phyloP scores from a whole-genome alignment of 2,329 filamentous ascomycete genomes.

The Spiromastix sp. region DNA sequence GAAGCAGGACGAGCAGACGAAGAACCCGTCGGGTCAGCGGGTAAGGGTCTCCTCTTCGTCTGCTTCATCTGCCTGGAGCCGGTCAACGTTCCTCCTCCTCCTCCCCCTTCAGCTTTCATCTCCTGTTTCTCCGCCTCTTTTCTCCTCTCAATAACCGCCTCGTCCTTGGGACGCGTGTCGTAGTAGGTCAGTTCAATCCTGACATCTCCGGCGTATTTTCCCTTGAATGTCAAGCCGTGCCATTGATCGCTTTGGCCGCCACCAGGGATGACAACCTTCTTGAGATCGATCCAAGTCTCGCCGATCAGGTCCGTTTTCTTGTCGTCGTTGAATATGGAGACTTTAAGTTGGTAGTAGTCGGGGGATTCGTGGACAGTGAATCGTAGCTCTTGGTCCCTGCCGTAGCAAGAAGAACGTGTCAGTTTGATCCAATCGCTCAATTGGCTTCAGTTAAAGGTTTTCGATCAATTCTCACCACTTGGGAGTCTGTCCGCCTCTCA shows the following conservation, averaged over 20 bases:
- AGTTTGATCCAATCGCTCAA: too few species aligned
- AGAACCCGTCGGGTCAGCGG: slow-evolving; percentile 58
- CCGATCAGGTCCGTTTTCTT: slow-evolving; percentile 96
- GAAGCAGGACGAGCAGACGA: slow-evolving; percentile 37
- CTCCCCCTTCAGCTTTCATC: slow-evolving; percentile 18
- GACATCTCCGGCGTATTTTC: slow-evolving; percentile 93
- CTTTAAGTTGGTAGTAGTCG: slow-evolving; percentile 90
- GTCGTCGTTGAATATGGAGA: slow-evolving; percentile 96
- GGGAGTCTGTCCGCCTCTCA: slow-evolving; percentile 88
- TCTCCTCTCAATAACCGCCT: slow-evolving; percentile 46
- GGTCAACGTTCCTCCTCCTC: slow-evolving; percentile 17
- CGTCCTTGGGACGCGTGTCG: slow-evolving; percentile 78
- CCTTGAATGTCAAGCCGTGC: slow-evolving; percentile 77
- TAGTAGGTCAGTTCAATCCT: slow-evolving; percentile 95
- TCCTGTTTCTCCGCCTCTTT: slow-evolving; percentile 33
- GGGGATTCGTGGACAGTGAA: slow-evolving; percentile 94
- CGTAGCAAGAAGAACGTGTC: slow-evolving; percentile 1
- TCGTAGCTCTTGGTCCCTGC: slow-evolving; percentile 92
- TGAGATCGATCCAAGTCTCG: slow-evolving; percentile 80
- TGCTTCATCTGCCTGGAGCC: slow-evolving; percentile 47
- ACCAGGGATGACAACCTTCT: slow-evolving; percentile 68
- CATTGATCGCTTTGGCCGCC: slow-evolving; percentile 92
- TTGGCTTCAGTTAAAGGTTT: too few species aligned
- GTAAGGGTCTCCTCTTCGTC: slow-evolving; percentile 75
- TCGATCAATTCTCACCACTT: slow-evolving; percentile 85